Percentiles rank a stretch among this genome's conserved stretches.
phyloP scores from a whole-genome alignment of 2,329 filamentous ascomycete genomes.

The Macroventuria anomochaeta region DNA sequence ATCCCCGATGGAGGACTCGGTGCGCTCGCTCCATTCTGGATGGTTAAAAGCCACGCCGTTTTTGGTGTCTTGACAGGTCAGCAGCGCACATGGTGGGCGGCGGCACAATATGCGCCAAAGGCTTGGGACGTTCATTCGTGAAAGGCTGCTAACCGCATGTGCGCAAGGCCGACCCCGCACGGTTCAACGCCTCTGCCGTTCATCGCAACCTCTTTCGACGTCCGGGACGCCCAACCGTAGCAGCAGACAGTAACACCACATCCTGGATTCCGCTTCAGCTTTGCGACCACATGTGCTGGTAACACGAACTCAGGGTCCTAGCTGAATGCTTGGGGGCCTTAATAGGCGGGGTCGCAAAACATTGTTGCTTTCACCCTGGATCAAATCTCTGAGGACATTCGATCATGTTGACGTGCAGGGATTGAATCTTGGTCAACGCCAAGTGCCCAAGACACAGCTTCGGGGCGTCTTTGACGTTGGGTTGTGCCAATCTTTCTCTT shows the following conservation, averaged over 20 bases:
- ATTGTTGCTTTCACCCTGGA: conserved; percentile 1
- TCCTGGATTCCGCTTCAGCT: not conserved
- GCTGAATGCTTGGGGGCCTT: not conserved
- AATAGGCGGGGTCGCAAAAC: not conserved
- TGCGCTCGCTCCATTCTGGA: conserved; percentile 13
- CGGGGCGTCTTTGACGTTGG: conserved; percentile 14
- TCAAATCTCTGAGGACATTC: not conserved
- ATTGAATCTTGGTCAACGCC: conserved; percentile 13
- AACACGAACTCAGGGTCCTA: not conserved
- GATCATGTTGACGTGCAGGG: conserved; percentile 1
- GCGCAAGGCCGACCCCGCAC: conserved; percentile 17
- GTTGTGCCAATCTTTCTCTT: conserved; percentile 1
- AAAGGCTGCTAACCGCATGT: conserved; percentile 17
- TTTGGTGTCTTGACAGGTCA: conserved; percentile 11
- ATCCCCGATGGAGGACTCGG: conserved; percentile 21
- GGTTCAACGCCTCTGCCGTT: conserved; percentile 23
- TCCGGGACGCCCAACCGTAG: not conserved
- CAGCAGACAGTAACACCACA: conserved; percentile 4
- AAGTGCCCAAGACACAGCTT: conserved; percentile 21
- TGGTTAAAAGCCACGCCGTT: conserved; percentile 7
- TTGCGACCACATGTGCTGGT: not conserved
- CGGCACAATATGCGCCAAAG: conserved; percentile 18
- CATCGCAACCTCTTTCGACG: conserved; percentile 20
- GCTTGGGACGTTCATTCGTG: conserved; percentile 9
- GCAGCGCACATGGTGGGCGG: conserved; percentile 1